phyloP scores from a whole-genome alignment of 208 protist species.

The Crithidia mellificae region DNA sequence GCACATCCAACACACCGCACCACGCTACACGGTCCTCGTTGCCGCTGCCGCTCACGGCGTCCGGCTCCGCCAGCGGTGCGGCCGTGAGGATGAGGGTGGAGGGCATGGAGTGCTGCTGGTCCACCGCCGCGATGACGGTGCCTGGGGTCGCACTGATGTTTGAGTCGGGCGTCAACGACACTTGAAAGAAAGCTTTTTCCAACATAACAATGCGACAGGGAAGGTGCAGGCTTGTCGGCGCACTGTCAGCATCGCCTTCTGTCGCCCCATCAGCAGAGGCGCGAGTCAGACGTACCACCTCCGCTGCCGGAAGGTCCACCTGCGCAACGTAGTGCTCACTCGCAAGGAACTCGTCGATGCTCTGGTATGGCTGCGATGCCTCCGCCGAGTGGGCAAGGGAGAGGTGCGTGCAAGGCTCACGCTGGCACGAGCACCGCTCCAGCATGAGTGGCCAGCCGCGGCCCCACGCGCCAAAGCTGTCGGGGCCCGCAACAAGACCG shows the following conservation, averaged over 20 bases:
- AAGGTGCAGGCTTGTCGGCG: constrained; percentile 1
- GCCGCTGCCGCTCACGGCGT: no score
- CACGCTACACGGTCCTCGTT: constrained; percentile 4
- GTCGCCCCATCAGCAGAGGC: not conserved
- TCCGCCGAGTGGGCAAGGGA: not conserved
- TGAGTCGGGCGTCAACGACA: constrained; percentile 15
- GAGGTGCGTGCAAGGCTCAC: constrained; percentile 12
- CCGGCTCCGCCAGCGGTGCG: not conserved
- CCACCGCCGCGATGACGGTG: constrained; percentile 54
- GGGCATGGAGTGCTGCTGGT: constrained; percentile 38
- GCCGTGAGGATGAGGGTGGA: constrained; percentile 16
- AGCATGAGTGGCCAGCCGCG: constrained; percentile 38
- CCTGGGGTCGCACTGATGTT: constrained; percentile 23
- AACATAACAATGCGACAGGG: constrained; percentile 40
- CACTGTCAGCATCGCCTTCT: not conserved
- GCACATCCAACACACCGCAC: constrained; percentile 29
- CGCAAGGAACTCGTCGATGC: constrained; percentile 3
- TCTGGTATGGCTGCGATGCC: constrained; percentile 9
- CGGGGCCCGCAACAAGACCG: constrained; percentile 39
- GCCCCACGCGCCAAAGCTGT: constrained; percentile 58
- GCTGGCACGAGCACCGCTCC: constrained; percentile 19
- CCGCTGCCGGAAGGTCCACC: constrained; percentile 14
- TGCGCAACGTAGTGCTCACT: constrained; percentile 33
- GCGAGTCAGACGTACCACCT: not conserved
- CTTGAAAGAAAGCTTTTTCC: constrained; percentile 26